Evolutionary conservation across 2,329 filamentous ascomycete genomes (phyloP), one percentile per base, ranked within the genome.

Genomic region (Fusarium pseudograminearum): DNA sequence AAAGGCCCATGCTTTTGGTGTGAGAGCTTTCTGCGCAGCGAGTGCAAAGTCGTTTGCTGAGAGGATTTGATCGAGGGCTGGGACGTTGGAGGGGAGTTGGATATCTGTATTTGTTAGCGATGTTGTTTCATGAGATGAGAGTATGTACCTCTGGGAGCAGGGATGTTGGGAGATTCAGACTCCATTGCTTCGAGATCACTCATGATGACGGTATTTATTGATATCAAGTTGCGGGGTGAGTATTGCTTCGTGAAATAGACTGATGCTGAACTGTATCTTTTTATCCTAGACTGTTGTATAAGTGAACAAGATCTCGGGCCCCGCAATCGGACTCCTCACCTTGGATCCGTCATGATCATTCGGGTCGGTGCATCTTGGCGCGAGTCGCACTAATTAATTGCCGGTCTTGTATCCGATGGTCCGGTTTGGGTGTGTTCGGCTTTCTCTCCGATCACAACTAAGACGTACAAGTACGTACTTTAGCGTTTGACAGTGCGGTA

Each of bases 1-100:
- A 73, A 91, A 92, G 1, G 89, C 90, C 87, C 88, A 91, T n/a
- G 89, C 86, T 73, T 92, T 91, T 24, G 85, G 83, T 11, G 83
- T 83, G 48, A 90, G 82, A 8, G 84, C 85, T 28, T 80, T 80
- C 18, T 84, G 82, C 6, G 89, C 89, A 0, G 85, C 87, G 14
- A 79, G 61, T 53, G 87, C 84, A 73, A 91, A 91, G 78, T 91
- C 89, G 65, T 89, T 64, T 24, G 76, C 73, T 5, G 71, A 78
- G 33, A 78, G 62, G 44, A 78, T 73, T 10, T 73, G 51, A 4
- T 62, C 46, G 7, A 77, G 64, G 2, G 47, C 47, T 4, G 74
- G 73, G 31, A 75, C 59, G 2, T 58, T 41, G 4, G 59, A 36
- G 0, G 67, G 69, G 8, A 73, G 59, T 28, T 68, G 33, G 22